phyloP scores from a whole-genome alignment of 192 early-diverging fungal species.

The Podila horticola region DNA sequence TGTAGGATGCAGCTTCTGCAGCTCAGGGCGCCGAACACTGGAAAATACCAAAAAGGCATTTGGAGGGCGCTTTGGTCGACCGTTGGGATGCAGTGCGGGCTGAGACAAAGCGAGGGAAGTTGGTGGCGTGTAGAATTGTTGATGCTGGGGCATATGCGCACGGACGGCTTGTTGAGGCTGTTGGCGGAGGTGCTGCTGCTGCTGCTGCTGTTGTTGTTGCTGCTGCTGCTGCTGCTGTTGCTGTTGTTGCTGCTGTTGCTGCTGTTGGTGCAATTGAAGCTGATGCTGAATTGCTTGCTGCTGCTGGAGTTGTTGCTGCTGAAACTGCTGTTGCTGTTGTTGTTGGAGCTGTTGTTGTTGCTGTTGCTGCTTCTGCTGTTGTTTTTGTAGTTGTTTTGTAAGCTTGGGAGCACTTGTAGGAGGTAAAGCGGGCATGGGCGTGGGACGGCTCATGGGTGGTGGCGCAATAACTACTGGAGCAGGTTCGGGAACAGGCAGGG shows the following conservation, averaged over 20 bases:
- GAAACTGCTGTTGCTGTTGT: conserved; percentile 24
- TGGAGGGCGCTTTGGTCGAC: conserved; percentile 69
- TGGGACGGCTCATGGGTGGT: neutral
- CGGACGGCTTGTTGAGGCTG: conserved; percentile 9
- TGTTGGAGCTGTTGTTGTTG: conserved; percentile 18
- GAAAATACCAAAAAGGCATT: conserved; percentile 77
- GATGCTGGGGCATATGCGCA: conserved; percentile 14
- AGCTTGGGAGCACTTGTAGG: neutral
- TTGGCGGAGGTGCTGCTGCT: neutral
- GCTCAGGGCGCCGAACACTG: conserved; percentile 70
- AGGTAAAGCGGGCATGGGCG: conserved; percentile 1
- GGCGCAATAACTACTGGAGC: neutral
- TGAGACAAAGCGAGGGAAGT: conserved; percentile 8
- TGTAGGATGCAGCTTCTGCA: conserved; percentile 65
- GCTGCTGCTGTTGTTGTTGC: conserved; percentile 17
- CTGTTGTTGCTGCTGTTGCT: conserved; percentile 23
- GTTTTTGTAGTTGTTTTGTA: conserved; percentile 2
- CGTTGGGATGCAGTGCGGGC: conserved; percentile 29
- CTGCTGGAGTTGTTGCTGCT: conserved; percentile 22
- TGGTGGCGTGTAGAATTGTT: conserved; percentile 15
- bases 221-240: conserved; percentile 27
- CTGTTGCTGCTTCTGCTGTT: conserved; percentile 16
- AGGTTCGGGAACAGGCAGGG: neutral
- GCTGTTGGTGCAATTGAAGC: conserved; percentile 18
- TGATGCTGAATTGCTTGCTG: conserved; percentile 17